Conservation (phyloP, 2,329 filamentous ascomycete species). For the Penicillium sp. region DNA sequence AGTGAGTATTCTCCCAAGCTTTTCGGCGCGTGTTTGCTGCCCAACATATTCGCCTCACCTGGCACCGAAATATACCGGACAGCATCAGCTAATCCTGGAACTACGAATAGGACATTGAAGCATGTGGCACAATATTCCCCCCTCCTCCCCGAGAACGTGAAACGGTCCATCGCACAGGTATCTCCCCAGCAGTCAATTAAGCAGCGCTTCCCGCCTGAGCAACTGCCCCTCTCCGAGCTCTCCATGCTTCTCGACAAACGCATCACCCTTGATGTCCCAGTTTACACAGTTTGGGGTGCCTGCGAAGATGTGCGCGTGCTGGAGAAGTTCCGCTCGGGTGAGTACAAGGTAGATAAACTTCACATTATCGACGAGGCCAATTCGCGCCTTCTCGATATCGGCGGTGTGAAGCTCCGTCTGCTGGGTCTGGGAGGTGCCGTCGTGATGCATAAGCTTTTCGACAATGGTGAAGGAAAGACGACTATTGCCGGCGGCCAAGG, state of each 20-base stretch:
- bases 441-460: conserved; percentile 99
- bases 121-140: conserved; percentile 99
- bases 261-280: conserved; percentile 88
- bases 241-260: conserved; percentile 83
- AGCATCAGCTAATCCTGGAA: conserved; percentile 21
- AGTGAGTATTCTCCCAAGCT: conserved; percentile 59
- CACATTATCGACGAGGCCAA: conserved; percentile 98
- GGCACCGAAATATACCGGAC: conserved; percentile 1
- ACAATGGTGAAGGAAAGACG: conserved; percentile 95
- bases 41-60: conserved; percentile 8
- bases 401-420: conserved; percentile 91
- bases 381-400: conserved; percentile 89
- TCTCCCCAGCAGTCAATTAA: conserved; percentile 72
- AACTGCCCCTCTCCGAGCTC: conserved; percentile 89
- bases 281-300: conserved; percentile 98
- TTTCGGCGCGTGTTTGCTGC: conserved; percentile 9
- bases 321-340: conserved; percentile 94
- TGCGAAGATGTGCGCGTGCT: conserved; percentile 97
- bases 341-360: conserved; percentile 96
- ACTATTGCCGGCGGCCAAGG: conserved; percentile 98
- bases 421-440: conserved; percentile 92
- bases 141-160: conserved; percentile 74
- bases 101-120: conserved; percentile 73
- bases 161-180: conserved; percentile 63
- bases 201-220: conserved; percentile 73